Evolutionary conservation across 2,329 filamentous ascomycete genomes (phyloP), one percentile per base, ranked within the genome.

Genomic region (Fusarium redolens): DNA sequence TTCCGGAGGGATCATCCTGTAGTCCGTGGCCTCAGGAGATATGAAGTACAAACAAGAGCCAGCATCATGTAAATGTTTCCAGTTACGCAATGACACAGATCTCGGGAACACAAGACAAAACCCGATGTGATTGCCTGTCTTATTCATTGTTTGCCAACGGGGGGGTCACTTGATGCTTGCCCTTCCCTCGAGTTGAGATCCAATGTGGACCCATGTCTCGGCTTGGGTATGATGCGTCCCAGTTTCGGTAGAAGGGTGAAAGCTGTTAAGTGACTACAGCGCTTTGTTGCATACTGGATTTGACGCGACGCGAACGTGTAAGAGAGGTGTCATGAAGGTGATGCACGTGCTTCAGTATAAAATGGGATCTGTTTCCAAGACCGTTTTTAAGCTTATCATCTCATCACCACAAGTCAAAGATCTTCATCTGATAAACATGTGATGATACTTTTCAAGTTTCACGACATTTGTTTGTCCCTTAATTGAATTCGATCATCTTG

Each of bases 281-380:
- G 28, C 17, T 28, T 73, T 64, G 9, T 17, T 54, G 56, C 55
- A 63, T 60, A 17, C n/a, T 15, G 7, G n/a, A 17, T 22, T 33
- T 13, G 47, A 63, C 70, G 70, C 70, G 70, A 57, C 70, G 70
- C 67, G 66, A 60, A 57, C 50, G 65, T 69, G 66, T 69, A 57
- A 69, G 51, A 69, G 64, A 45, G 43, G 35, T 41, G 58, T 51
- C 65, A 61, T 51, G 20, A 70, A 61, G 50, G 38, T 50, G 28
- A 68, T 41, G 50, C 50, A 68, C 44, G 43, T 51, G 63, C 43
- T 48, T 45, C 20, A 48, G 33, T 60, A 43, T 50, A 62, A 54
- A 48, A 18, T 11, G 11, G 40, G 13, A 1, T 33, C 18, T 37
- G 22, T 18, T 55, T 28, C 30, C 11, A 7, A 12, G 28, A 13